Base-by-base conservation (phyloP, 2,329 filamentous ascomycete species). In the Elsinoe ampelina region DNA sequence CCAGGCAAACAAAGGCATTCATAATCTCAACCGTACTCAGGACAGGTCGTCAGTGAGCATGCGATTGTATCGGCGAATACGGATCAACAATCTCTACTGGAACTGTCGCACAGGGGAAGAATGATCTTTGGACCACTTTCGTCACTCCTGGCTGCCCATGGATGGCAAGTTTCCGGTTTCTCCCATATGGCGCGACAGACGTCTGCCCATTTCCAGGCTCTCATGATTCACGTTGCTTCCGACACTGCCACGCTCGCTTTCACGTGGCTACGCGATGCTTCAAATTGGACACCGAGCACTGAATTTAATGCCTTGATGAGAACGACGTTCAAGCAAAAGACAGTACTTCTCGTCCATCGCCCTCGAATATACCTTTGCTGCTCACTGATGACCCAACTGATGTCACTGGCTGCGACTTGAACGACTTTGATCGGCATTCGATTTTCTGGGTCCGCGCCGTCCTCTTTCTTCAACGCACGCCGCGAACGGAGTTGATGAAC, bases 21-120 rank as follows among this genome's bases (percentile, higher is more conserved):
- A 38, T 11, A 38, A 36, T 52, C 48, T 5, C 34, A 52, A 26
- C 48, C 48, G 48, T 52, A 39, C 48, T 52, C 35, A 52, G 54
- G 22, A 56, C 42, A 56, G 54, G 65, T 67, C 67, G 73, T 69
- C 73, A 79, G 76, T 77, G 77, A 79, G 77, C 75, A 72, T 76
- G 75, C 74, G 39, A 36, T 5, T 17, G 43, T 36, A 38, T 47
- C 11, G 12, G 47, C 12, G 11, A 12, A 4, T 10, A 5, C 12
- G 12, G 15, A 26, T n/a, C 3, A 19, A 13, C 15, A 34, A 4
- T 50, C n/a, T 50, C 5, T 5, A 34, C 2, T 10, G 19, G 17
- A 10, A 3, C 7, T n/a, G 10, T 32, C 45, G 17, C 17, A n/a
- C n/a, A n/a, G n/a, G n/a, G n/a, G n/a, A n/a, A n/a, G n/a, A n/a